phyloP scores from a whole-genome alignment of 2,329 filamentous ascomycete species.

The Cordyceps fumosorosea region DNA sequence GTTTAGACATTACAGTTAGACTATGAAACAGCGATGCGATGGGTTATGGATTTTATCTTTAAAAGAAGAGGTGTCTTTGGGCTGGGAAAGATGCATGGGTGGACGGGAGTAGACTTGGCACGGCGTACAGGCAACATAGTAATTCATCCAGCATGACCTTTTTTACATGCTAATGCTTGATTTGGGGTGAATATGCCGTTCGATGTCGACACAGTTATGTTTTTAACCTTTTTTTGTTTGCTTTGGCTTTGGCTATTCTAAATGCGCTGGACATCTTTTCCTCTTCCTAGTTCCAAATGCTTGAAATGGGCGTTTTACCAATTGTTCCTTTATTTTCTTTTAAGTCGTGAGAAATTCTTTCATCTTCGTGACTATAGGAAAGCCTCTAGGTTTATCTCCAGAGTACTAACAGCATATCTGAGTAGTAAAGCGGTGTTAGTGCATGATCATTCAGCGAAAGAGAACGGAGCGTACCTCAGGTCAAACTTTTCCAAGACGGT shows the following conservation, averaged over 20 bases:
- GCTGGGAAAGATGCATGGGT: neutral
- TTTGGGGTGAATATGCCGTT: neutral
- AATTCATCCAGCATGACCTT: conserved; percentile 9
- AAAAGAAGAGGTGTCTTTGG: neutral
- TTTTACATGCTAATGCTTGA: conserved; percentile 6
- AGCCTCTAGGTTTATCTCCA: conserved; percentile 91
- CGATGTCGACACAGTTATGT: conserved; percentile 8
- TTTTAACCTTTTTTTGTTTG: conserved; percentile 8
- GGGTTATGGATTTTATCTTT: neutral
- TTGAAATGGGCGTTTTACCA: neutral
- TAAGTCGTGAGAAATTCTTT: neutral
- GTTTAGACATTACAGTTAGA: conserved; percentile 17
- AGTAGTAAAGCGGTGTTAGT: conserved; percentile 18
- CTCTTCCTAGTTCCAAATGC: conserved; percentile 2
- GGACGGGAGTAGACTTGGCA: neutral
- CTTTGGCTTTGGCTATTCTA: neutral
- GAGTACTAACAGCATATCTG: conserved; percentile 83
- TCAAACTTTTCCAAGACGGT: conserved; percentile 91
- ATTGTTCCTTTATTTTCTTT: conserved; percentile 5
- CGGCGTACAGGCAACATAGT: neutral
- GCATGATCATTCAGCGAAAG: neutral
- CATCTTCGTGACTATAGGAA: conserved; percentile 57
- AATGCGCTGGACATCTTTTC: conserved; percentile 11
- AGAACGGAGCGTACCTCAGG: conserved; percentile 55
- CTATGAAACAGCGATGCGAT: conserved; percentile 13